Evolutionary conservation across 192 early-diverging fungal species (phyloP).

Genomic region (Rhizophagus clarus): DNA sequence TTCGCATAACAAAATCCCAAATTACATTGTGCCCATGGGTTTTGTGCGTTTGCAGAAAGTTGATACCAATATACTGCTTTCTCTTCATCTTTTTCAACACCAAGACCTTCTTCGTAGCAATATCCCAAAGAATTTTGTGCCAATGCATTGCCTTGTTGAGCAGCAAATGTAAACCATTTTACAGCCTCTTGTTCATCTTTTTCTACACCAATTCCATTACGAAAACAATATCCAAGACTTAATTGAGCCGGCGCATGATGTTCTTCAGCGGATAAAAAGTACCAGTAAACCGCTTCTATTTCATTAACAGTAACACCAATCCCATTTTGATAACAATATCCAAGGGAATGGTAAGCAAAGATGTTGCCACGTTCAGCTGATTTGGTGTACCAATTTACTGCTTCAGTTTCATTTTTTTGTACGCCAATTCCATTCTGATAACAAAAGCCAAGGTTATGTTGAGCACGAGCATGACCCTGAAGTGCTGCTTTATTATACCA

Average conservation of each 20-base stretch:
- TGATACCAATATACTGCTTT: conserved; percentile 62
- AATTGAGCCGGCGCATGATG: conserved; percentile 64
- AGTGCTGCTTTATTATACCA: conserved; percentile 71
- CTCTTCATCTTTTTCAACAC: conserved; percentile 49
- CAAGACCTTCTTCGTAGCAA: conserved; percentile 74
- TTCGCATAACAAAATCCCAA: conserved; percentile 72
- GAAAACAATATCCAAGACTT: conserved; percentile 64
- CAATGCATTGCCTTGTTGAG: conserved; percentile 64
- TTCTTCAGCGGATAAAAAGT: conserved; percentile 60
- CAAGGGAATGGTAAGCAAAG: conserved; percentile 60
- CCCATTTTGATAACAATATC: conserved; percentile 67
- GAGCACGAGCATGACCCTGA: conserved; percentile 65
- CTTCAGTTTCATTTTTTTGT: conserved; percentile 49
- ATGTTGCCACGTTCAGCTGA: conserved; percentile 60
- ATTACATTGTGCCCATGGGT: conserved; percentile 80
- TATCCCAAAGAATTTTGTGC: conserved; percentile 78
- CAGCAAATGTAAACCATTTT: conserved; percentile 62
- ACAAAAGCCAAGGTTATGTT: conserved; percentile 79
- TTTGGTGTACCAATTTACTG: conserved; percentile 58
- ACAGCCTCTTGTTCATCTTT: conserved; percentile 67
- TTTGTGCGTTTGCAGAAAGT: conserved; percentile 61
- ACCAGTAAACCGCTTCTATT: conserved; percentile 62
- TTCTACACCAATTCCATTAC: conserved; percentile 62
- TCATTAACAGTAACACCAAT: conserved; percentile 57
- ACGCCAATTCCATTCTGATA: conserved; percentile 87